Conservation (phyloP, 345 rosid species). For the Sonneratia caseolaris region DNA sequence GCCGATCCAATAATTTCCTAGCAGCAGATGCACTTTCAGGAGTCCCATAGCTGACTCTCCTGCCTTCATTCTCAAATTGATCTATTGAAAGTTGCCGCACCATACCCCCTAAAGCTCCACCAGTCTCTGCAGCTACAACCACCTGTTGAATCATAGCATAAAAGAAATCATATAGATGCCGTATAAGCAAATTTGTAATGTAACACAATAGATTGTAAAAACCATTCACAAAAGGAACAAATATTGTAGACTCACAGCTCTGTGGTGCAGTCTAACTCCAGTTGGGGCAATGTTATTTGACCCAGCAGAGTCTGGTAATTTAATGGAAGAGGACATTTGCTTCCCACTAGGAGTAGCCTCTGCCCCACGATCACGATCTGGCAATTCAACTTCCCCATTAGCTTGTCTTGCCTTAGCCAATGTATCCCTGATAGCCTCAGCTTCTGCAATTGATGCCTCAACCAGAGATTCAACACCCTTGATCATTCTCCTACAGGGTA, state of each 20-base stretch:
- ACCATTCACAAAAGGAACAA: neutral
- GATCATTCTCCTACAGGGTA: conserved; percentile 51
- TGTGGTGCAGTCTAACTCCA: conserved; percentile 92
- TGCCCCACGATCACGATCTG: conserved; percentile 83
- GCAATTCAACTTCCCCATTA: conserved; percentile 89
- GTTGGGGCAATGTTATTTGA: conserved; percentile 51
- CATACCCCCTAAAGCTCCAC: conserved; percentile 99
- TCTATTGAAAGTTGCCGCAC: conserved; percentile 97
- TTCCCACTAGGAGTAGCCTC: conserved; percentile 99
- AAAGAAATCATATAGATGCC: neutral
- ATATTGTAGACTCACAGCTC: conserved; percentile 68
- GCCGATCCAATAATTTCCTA: conserved; percentile 88
- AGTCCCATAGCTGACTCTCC: conserved; percentile 94
- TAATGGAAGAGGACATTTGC: conserved; percentile 54
- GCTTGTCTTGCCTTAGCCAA: conserved; percentile 85
- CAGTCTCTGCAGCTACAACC: conserved; percentile 97
- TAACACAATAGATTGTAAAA: neutral
- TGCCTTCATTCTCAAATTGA: conserved; percentile 97
- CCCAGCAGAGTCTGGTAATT: conserved; percentile 64
- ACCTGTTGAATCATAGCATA: conserved; percentile 40
- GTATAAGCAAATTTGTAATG: conserved; percentile 2
- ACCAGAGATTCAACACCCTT: conserved; percentile 95
- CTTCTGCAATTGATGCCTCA: conserved; percentile 98
- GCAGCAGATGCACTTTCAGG: conserved; percentile 97
- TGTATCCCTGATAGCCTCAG: conserved; percentile 95